Evolutionary conservation across 805 yeast species (phyloP).

Genomic region (Ogataea pini): DNA sequence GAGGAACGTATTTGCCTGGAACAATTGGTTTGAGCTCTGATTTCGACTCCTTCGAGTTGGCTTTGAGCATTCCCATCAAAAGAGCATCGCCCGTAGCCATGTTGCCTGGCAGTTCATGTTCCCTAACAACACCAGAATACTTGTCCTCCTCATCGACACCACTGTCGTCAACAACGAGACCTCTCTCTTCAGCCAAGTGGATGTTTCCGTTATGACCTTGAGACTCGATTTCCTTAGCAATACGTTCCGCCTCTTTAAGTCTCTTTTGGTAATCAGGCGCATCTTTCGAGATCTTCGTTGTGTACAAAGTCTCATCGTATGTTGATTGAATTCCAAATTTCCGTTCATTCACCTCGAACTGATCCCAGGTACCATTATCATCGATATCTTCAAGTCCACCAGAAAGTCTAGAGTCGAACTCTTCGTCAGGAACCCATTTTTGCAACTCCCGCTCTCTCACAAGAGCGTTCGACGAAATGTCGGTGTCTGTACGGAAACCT

Average conservation of each 20-base stretch:
- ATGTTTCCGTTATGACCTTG: conserved; percentile 63
- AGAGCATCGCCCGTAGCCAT: conserved; percentile 26
- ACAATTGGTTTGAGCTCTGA: conserved; percentile 27
- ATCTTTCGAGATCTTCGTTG: conserved; percentile 68
- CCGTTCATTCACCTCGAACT: conserved; percentile 85
- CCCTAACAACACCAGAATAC: conserved; percentile 86
- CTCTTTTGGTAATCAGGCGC: conserved; percentile 74
- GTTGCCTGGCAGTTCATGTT: conserved; percentile 21
- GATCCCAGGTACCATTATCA: conserved; percentile 68
- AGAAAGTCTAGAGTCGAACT: conserved; percentile 18
- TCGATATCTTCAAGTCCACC: conserved; percentile 40
- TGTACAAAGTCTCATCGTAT: conserved; percentile 83
- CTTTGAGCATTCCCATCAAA: conserved; percentile 31
- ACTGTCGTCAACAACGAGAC: conserved; percentile 70
- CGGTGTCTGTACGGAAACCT: conserved; percentile 80
- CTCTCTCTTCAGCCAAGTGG: conserved; percentile 93
- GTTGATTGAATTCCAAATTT: conserved; percentile 87
- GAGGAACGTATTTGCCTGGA: conserved; percentile 53
- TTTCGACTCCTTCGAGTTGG: conserved; percentile 20
- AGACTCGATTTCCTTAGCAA: conserved; percentile 83
- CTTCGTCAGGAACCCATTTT: conserved; percentile 78
- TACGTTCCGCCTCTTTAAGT: conserved; percentile 65
- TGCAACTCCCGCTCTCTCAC: conserved; percentile 71
- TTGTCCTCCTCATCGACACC: conserved; percentile 95
- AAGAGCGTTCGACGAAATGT: conserved; percentile 60